phyloP scores from a whole-genome alignment of 2,329 filamentous ascomycete species.

The Aspergillus japonicus region DNA sequence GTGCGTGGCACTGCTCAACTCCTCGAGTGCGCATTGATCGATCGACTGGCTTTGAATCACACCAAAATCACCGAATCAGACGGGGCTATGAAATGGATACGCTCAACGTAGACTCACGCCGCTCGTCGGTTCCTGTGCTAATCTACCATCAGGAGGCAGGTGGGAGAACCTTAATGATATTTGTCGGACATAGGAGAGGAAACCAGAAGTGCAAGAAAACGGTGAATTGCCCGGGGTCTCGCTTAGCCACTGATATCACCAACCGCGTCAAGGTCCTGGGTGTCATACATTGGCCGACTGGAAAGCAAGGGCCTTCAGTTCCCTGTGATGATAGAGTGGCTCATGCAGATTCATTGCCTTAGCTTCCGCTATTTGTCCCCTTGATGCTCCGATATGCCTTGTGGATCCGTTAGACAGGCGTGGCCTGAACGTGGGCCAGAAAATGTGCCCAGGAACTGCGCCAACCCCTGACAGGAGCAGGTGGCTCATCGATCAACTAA shows the following conservation, averaged over 20 bases:
- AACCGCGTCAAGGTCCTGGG: constrained; percentile 26
- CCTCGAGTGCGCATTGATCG: constrained; percentile 10
- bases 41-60: constrained; percentile 12
- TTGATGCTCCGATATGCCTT: constrained; percentile 9
- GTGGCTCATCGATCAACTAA: constrained; percentile 16
- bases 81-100: constrained; percentile 1
- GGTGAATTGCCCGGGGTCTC: background rate
- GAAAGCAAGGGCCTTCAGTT: constrained; percentile 10
- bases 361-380: constrained; percentile 9
- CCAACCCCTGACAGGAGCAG: constrained; percentile 17
- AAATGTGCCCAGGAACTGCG: constrained; percentile 16
- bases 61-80: constrained; percentile 7
- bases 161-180: background rate
- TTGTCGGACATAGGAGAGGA: background rate
- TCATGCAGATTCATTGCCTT: constrained; percentile 23
- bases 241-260: constrained; percentile 22
- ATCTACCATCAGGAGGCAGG: background rate
- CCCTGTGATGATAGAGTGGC: constrained; percentile 23
- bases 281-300: constrained; percentile 18
- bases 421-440: constrained; percentile 11
- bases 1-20: constrained; percentile 13
- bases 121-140: background rate
- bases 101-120: background rate
- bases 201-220: constrained; percentile 2
- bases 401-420: constrained; percentile 8